A percentile compares a stretch with the other conserved stretches of the same genome.
Conservation (phyloP, 345 rosid genomes). For the Stellera chamaejasme region DNA sequence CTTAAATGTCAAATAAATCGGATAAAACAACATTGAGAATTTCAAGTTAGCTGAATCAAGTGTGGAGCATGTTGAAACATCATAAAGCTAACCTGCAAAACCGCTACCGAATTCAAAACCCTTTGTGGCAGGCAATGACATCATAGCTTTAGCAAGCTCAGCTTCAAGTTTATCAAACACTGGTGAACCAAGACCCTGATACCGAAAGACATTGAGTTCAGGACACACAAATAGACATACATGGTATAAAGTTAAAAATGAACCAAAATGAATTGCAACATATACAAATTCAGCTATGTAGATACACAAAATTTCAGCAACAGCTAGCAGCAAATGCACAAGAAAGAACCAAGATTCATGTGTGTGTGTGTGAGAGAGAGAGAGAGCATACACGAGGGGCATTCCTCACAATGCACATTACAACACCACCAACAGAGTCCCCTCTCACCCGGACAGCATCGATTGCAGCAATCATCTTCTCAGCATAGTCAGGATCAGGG, state of each 20-base stretch:
- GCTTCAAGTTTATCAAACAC: slow-evolving; percentile 98
- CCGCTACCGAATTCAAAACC: slow-evolving; percentile 99
- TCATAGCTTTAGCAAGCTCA: slow-evolving; percentile 84
- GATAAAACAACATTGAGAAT: too few relatives aligned
- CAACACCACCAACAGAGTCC: slow-evolving; percentile 92
- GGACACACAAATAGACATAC: background rate
- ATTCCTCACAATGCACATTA: slow-evolving; percentile 89
- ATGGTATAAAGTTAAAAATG: background rate
- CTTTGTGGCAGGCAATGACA: slow-evolving; percentile 96
- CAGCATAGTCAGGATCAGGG: slow-evolving; percentile 92
- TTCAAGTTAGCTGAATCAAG: too few relatives aligned
- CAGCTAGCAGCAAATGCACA: background rate
- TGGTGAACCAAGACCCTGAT: slow-evolving; percentile 98
- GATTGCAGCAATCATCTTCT: slow-evolving; percentile 93
- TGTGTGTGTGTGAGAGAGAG: background rate
- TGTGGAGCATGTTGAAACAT: background rate
- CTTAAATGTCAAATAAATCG: too few relatives aligned
- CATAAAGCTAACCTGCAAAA: slow-evolving; percentile 58
- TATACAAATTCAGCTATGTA: background rate
- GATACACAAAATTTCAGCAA: background rate
- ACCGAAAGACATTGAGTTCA: slow-evolving; percentile 20
- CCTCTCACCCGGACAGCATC: slow-evolving; percentile 82
- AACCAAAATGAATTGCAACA: background rate
- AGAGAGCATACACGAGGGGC: slow-evolving; percentile 64
- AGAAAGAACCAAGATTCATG: background rate